Percentiles rank a stretch among this genome's conserved stretches.
These are phyloP conservation scores for Globisporangium perplexum DNA, from an alignment of 352 stramenopile species.

Conservation along the genomic window DNA sequence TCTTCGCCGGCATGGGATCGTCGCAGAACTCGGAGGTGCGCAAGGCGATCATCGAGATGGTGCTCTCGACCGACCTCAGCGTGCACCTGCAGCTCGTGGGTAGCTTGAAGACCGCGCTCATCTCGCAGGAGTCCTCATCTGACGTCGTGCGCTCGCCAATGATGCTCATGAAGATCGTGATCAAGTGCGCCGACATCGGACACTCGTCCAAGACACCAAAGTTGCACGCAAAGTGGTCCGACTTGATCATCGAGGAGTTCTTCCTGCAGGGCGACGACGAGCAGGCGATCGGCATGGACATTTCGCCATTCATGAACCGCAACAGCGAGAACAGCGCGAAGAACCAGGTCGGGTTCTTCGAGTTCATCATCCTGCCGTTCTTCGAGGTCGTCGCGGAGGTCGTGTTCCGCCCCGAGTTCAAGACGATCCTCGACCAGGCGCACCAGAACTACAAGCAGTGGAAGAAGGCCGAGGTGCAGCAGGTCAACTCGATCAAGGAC, in stretches of 20 bases:
- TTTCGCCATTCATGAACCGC: slow-evolving; percentile 92
- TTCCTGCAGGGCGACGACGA: slow-evolving; percentile 94
- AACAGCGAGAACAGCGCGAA: slow-evolving; percentile 82
- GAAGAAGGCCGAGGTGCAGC: slow-evolving; percentile 72
- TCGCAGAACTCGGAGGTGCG: slow-evolving; percentile 59
- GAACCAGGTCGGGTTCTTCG: slow-evolving; percentile 83
- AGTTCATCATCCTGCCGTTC: slow-evolving; percentile 83
- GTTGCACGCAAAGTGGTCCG: slow-evolving; percentile 85
- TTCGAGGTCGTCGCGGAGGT: slow-evolving; percentile 76
- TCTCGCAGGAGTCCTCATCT: slow-evolving; percentile 58
- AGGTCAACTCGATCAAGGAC: slow-evolving; percentile 83
- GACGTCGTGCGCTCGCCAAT: slow-evolving; percentile 74
- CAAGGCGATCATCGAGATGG: slow-evolving; percentile 83
- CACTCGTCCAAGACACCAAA: slow-evolving; percentile 86
- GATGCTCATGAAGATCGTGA: slow-evolving; percentile 84
- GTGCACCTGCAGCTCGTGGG: slow-evolving; percentile 78
- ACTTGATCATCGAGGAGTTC: slow-evolving; percentile 93
- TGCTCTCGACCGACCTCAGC: slow-evolving; percentile 79
- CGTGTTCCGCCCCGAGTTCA: slow-evolving; percentile 71
- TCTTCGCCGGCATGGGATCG: slow-evolving; percentile 60
- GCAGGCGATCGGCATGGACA: slow-evolving; percentile 78
- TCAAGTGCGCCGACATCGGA: slow-evolving; percentile 90
- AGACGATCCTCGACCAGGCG: slow-evolving; percentile 72
- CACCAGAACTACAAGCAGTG: slow-evolving; percentile 81
- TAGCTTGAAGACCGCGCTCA: slow-evolving; percentile 72